Base-by-base conservation (phyloP, 768 basidiomycete species). In the Lactarius hengduanensis region DNA sequence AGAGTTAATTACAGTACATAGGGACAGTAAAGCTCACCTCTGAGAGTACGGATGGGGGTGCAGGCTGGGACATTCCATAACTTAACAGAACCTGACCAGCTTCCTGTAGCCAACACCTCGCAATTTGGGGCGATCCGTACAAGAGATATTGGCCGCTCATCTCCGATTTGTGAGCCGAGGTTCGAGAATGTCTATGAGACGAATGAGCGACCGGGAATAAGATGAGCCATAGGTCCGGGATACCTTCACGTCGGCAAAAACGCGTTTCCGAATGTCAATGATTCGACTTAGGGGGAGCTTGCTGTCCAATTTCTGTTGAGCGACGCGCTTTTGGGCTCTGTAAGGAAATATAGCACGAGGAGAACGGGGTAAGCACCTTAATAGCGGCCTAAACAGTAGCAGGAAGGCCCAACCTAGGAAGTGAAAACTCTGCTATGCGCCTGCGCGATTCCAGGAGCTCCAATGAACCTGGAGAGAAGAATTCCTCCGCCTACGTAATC, bases 161-260 rank as follows among this genome's bases (percentile, higher is more conserved):
- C 97, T 62, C 95, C 97, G 71, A 98, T 95, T 82, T 98, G 96
- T 0, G 97, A 98, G 28, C 97, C 97, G 55, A 98, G 85, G 72
- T 95, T 96, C 57, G 87, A 82, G 76, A 92, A 95, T 77, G 88
- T 91, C 93, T 96, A 71, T 1, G 36, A 2, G 61, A 43, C 11
- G 22, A 28, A 28, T 28, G 41, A 11, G 34, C 18, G 34, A 28
- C 45, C 1, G 45, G 41, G 45, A 26, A 36, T 34, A 26, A 43
- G 50, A 10, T 13, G 18, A 32, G n/a, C 38, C n/a, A 41, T 20
- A 3, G 20, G 41, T n/a, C 53, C 4, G 11, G 28, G 84, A 68
- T 69, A 95, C 95, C 81, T 97, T 96, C 71, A 99, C 89, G 71
- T 94, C 88, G 2, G 83, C 80, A 72, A 94, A 98, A 32, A 96